Base-by-base conservation (phyloP, 768 basidiomycete genomes). In the Serendipita sp. region DNA sequence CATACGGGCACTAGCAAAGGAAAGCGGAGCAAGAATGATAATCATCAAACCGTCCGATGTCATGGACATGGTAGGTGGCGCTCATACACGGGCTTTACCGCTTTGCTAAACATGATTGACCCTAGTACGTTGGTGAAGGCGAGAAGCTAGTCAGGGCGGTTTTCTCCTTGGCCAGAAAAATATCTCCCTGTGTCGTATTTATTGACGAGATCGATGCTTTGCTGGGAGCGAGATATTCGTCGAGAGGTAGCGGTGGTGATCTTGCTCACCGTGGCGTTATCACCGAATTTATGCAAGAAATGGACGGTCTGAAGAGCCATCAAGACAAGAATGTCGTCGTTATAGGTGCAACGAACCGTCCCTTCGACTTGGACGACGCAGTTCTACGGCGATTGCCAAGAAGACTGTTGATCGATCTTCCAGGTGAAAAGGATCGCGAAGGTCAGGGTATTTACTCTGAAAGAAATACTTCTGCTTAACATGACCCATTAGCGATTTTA, bases 211-310 rank as follows among this genome's bases (percentile, higher is more conserved):
- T 95, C 61, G 93, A 97, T 68, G 88, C 93, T 1, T 79, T 97
- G 3, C 91, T 96, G 67, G 88, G 90, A 42, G 89, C 91, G 44
- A 84, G 93, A 22, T 79, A 82, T 68, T 85, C 88, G 16, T 79
- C 81, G 2, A 79, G 86, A 11, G 86, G 88, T 61, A 84, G 83
- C 42, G 88, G 86, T 7, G 84, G 90, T 62, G 83, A 82, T 13
- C 79, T 87, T 68, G 90, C 90, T 3, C 91, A 95, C 68, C 79
- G 91, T 42, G 87, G 90, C 48, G 82, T 94, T 60, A 86, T 90
- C 70, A 92, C 90, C 9, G 88, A 93, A 72, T 91, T 91, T 71
- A 91, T 93, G 89, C 88, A 90, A 42, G 91, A 95, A 71, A 95
- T 97, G 92, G 93, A 97, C 68, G 93, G 93, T 2, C 74, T 97